Base-by-base conservation (phyloP, 306 rosid species). In the Quercus ilex region DNA sequence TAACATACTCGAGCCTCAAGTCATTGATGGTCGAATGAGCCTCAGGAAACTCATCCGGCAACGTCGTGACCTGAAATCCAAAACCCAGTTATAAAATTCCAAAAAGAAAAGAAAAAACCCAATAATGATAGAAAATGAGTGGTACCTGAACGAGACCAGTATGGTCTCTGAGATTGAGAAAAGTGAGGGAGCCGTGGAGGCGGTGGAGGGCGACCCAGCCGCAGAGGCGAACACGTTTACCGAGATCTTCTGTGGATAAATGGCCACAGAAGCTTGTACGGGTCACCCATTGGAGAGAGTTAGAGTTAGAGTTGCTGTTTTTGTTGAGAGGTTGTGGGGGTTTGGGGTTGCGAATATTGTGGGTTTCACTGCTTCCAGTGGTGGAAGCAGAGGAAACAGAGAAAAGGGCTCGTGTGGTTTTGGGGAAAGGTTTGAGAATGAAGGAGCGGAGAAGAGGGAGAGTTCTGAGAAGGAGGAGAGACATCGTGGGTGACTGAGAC, bases 191-290 rank as follows among this genome's bases (percentile, higher is more conserved):
- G 80, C 93, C 98, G 59, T 95, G 98, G 80, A 95, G 87, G 57
- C 99, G 86, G 77, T 92, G 99, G 74, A 92, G 91, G 3, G 99
- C 97, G 79, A 95, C 98, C 99, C 98, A 95, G 5, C 99, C 99
- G 83, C 98, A 95, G 55, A 95, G 89, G 30, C 59, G 84, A 60
- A 92, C 96, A 76, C 79, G 86, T 80, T 90, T 84, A 20, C 96
- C 97, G 21, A 89, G 92, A 71, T 92, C 93, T 25, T 78, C 76
- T 3, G 25, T 68, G 67, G 89, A 86, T 78, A 95, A 74, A 0
- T 95, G 80, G 26, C 98, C 97, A 35, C 96, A 95, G 19, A 77
- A 77, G 38, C 71, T 83, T 41, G 89, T 93, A 31, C 96, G 89
- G 41, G 84, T 56, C 62, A 92, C 88, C 99, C 99, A 95, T 59